Base-by-base conservation (phyloP, 495 filamentous ascomycete genomes). In the Podospora comata region DNA sequence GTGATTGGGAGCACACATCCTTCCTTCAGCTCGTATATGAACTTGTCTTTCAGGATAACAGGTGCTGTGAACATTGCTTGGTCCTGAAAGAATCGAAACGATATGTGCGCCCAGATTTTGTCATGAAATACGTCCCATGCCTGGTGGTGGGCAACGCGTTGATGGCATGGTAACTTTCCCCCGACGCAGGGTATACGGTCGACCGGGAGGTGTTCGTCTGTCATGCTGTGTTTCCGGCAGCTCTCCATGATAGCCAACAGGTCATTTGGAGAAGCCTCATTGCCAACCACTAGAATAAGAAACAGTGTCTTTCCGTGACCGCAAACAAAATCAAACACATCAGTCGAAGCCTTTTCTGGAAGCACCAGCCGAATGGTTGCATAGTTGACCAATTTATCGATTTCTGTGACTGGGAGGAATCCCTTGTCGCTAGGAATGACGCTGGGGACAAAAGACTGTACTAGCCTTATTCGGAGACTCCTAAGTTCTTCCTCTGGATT, bases 51-150 rank as follows among this genome's bases (percentile, higher is more conserved):
- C 1, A 18, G 13, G 18, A 67, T 32, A 16, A 67, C 20, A 7
- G 65, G 65, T 9, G 39, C 58, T 34, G 60, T 19, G 57, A 67
- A 60, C 30, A 61, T 61, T 58, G 56, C 60, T 39, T 67, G 65
- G n/a, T 54, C n/a, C 6, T n/a, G 60, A 20, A 44, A 67, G 20
- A 67, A 67, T 32, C 59, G 59, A 32, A 61, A 61, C 0, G 26
- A 30, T 11, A 61, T 61, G 59, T 30, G 26, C n/a, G 20, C 59
- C 59, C 59, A 61, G 5, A 61, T 2, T 18, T 30, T 18, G 26
- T 61, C 59, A 61, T 61, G 59, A 20, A 61, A 61, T 2, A 61
- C 59, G 26, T 61, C 30, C 16, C 26, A 30, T 13, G 59, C 59
- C 4, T 28, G 1, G 58, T 28, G 20, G 53, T 58, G 32, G 39